Conservation (phyloP, 2,329 filamentous ascomycete species). For the Dothideomycetidae sp. region DNA sequence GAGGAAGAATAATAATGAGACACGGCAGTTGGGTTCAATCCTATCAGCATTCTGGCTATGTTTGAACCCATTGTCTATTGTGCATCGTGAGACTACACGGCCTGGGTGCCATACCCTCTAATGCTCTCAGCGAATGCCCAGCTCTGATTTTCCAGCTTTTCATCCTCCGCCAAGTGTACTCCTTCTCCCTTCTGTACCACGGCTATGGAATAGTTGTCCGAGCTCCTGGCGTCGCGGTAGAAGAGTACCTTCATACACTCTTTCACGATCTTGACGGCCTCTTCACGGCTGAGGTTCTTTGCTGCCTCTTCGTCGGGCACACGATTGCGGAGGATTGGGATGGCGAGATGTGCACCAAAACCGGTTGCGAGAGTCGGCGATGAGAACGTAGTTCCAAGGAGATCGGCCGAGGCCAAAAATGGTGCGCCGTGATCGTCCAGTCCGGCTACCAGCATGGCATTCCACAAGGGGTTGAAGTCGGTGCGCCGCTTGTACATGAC, state of each 20-base stretch:
- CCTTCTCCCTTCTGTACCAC: conserved; percentile 73
- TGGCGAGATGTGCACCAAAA: conserved; percentile 81
- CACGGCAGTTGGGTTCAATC: too few species aligned
- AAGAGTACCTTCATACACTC: conserved; percentile 98
- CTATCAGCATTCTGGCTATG: too few species aligned
- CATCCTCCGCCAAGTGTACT: conserved; percentile 69
- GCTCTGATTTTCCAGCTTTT: conserved; percentile 88
- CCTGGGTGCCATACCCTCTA: conserved; percentile 84
- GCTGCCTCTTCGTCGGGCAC: conserved; percentile 74
- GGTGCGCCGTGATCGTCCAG: conserved; percentile 66
- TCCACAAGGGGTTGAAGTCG: conserved; percentile 96
- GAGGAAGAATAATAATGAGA: too few species aligned
- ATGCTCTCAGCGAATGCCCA: conserved; percentile 97
- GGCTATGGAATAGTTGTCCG: conserved; percentile 84
- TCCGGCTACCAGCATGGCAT: conserved; percentile 81
- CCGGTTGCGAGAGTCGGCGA: conserved; percentile 83
- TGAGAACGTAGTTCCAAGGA: conserved; percentile 83
- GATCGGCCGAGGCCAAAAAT: conserved; percentile 82
- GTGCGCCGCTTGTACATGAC: conserved; percentile 89
- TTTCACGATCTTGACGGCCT: conserved; percentile 67
- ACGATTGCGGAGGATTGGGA: conserved; percentile 73
- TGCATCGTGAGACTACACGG: too few species aligned
- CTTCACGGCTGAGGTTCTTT: conserved; percentile 55
- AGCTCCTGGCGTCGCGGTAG: conserved; percentile 87
- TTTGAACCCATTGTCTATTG: too few species aligned